Base-by-base conservation (phyloP, 805 yeast species). In the Candida boidinii region DNA sequence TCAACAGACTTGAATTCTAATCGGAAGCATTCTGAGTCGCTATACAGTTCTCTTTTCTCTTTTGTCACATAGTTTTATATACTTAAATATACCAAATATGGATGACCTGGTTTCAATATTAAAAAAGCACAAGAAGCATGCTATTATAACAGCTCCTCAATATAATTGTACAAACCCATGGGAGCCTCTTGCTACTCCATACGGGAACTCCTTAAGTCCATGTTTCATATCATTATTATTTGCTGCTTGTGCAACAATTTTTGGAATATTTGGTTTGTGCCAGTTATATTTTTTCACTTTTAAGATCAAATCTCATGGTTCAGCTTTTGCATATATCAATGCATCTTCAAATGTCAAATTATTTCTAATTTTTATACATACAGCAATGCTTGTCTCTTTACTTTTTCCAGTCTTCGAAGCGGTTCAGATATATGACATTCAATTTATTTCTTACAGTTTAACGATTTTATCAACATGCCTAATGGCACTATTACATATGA, bases 401-500 rank as follows among this genome's bases (percentile, higher is more conserved):
- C 37, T 21, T 34, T 32, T 14, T 37, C 33, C 15, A 28, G 23
- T 29, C 31, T 29, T 32, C 23, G 7, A 21, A 17, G 35, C 24
- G 20, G 7, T 26, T 26, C 21, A 22, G 18, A 6, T 22, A 14
- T 19, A 11, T 7, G 25, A 23, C 15, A 23, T 30, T 22, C 29
- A 28, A 17, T 24, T 22, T 14, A 7, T 29, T 16, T 24, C 14
- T 17, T 28, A 28, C 11, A 4, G 7, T 3, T 10, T 13, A 9
- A 11, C 30, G 2, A 12, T 11, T 21, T 10, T 21, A 15, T 7
- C 21, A 9, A 17, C 16, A 4, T 13, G 42, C 3, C 30, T 45
- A 2, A 35, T 63, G 3, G 54, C 66, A 2, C 28, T 62, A 0
- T 44, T 73, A 10, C 70, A 68, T 26, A 34, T 54, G 7, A 36